A percentile compares a stretch with the other conserved stretches of the same genome.
Conservation (phyloP, 345 rosid species). For the Pelargonium nanum region DNA sequence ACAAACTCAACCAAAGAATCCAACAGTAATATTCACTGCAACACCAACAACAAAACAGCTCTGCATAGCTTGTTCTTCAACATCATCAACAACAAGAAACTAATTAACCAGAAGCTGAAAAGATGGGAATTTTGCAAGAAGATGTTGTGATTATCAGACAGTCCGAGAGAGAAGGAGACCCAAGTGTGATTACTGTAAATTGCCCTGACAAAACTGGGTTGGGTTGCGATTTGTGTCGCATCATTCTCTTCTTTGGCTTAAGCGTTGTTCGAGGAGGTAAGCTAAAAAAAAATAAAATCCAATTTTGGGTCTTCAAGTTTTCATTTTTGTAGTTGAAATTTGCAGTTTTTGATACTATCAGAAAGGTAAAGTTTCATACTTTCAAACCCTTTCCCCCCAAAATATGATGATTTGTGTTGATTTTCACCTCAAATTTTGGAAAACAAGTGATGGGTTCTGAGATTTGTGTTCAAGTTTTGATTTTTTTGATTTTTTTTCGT, state of each 20-base stretch:
- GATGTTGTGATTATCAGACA: slow-evolving; percentile 72
- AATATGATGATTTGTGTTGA: no score
- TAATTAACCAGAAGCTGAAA: no score
- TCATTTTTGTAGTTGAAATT: not conserved
- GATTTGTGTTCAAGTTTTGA: not conserved
- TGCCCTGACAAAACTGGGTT: slow-evolving; percentile 98
- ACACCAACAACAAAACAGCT: not conserved
- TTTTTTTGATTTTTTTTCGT: slow-evolving; percentile 2
- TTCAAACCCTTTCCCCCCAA: not conserved
- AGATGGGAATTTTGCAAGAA: slow-evolving; percentile 71
- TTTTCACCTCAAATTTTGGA: not conserved
- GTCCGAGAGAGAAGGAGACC: slow-evolving; percentile 70
- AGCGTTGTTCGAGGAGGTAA: slow-evolving; percentile 84
- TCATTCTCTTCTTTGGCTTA: slow-evolving; percentile 86
- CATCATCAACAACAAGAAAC: slow-evolving; percentile 1
- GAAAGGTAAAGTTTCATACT: not conserved
- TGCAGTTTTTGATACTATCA: not conserved
- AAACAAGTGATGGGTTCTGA: slow-evolving; percentile 2
- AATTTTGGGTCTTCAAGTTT: not conserved
- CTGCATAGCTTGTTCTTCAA: not conserved
- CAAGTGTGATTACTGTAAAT: slow-evolving; percentile 62
- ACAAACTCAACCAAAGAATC: not conserved
- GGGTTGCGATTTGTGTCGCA: slow-evolving; percentile 87
- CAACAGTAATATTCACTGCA: not conserved
- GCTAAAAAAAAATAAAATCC: no score